Evolutionary conservation across 768 basidiomycete genomes (phyloP), one percentile per base, ranked within the genome.

Genomic region (Tephrocybe sp.): DNA sequence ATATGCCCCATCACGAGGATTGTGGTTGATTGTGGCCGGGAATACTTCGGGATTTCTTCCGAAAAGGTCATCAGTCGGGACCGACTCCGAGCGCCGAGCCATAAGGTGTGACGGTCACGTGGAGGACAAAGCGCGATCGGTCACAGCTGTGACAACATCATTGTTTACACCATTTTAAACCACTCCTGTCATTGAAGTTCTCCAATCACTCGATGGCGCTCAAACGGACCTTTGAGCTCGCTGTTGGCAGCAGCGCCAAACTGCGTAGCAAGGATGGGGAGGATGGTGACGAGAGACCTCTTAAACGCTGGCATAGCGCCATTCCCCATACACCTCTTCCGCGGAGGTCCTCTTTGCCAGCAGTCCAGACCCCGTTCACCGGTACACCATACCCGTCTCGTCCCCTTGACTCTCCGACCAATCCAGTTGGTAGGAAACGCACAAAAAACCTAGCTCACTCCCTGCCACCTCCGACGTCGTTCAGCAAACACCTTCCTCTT

Each of bases 391-490:
- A 74, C 60, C 63, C 79, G 46, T 64, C 69, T 43, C 57, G 66
- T 60, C 82, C 85, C 3, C 77, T 71, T 5, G 86, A 88, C 67
- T 86, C 85, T 0, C 86, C 86, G 0, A 77, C 81, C 3, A 88
- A 87, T 56, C 86, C 86, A 0, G 83, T 88, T 51, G 83, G 84
- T 13, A 69, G 82, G 38, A 79, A 78, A 40, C 72, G 76, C 15
- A 69, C 70, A 12, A 67, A 70, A 16, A 61, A 71, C 12, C 56
- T 75, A 3, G 58, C 66, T 6, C 72, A 70, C 19, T 60, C 66
- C 0, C 64, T 77, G 8, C 77, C 77, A 1, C 57, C 68, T 0
- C 62, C 73, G 0, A 76, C 78, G 0, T 74, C 77, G 0, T 84
- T 81, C 61, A 73, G 73, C 12, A 77, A 79, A 49, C 85, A 88